phyloP scores from a whole-genome alignment of 1,139 yeast genomes.

The Zygosaccharomyces pseudobailii region DNA sequence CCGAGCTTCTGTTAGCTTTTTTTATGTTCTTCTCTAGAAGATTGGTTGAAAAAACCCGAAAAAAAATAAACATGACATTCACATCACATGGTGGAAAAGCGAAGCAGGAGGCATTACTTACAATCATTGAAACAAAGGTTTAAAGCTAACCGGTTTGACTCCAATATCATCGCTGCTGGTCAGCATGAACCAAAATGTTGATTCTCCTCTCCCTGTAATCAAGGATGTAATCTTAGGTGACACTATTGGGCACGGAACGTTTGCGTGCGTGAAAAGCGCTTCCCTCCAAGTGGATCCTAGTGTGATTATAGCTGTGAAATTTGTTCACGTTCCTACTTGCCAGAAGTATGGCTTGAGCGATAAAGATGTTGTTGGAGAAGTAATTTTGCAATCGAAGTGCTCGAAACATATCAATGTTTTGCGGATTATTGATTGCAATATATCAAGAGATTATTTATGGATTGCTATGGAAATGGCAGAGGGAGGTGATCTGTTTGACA shows the following conservation, averaged over 20 bases:
- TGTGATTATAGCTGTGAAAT: slow-evolving; percentile 50
- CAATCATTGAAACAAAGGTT: not conserved
- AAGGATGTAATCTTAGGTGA: slow-evolving; percentile 36
- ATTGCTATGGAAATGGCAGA: slow-evolving; percentile 60
- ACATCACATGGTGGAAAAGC: not conserved
- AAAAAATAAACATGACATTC: not conserved
- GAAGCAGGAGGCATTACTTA: not conserved
- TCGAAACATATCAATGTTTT: slow-evolving; percentile 55
- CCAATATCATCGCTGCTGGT: not conserved
- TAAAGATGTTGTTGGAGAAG: slow-evolving; percentile 48
- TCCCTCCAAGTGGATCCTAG: slow-evolving; percentile 28
- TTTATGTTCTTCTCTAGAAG: too few species aligned
- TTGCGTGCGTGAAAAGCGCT: slow-evolving; percentile 41
- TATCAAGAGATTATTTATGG: slow-evolving; percentile 52
- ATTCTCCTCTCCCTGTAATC: slow-evolving; percentile 36
- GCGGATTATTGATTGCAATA: slow-evolving; percentile 47
- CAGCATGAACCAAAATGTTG: not conserved
- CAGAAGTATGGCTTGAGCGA: slow-evolving; percentile 41
- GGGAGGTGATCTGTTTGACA: slow-evolving; percentile 70
- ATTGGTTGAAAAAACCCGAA: too few species aligned
- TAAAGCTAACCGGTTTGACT: not conserved
- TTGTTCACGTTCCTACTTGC: slow-evolving; percentile 48
- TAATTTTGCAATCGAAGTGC: slow-evolving; percentile 51
- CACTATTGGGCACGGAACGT: slow-evolving; percentile 46
- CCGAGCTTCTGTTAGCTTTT: too few species aligned